Evolutionary conservation across 192 early-diverging fungal genomes (phyloP).

Genomic region (Coemansia sp.): DNA sequence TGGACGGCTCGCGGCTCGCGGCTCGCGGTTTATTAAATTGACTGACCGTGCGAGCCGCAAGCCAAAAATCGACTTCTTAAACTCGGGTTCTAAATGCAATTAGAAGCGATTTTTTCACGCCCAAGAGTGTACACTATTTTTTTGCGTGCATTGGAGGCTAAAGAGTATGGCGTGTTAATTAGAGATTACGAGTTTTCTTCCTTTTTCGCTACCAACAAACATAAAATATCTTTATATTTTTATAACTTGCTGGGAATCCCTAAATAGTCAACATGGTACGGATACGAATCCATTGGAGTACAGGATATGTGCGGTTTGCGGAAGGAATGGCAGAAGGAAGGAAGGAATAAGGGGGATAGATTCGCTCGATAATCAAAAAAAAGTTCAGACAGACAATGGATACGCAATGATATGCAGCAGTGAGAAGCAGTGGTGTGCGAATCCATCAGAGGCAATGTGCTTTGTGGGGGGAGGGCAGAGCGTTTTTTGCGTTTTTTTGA

Average conservation of each 20-base stretch:
- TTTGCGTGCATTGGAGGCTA: background rate
- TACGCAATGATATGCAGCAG: background rate
- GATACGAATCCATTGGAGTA: constrained; percentile 4
- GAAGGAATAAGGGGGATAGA: background rate
- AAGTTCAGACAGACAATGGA: background rate
- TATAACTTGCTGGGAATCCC: constrained; percentile 30
- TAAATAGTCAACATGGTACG: constrained; percentile 29
- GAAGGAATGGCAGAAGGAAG: background rate
- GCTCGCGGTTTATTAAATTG: background rate
- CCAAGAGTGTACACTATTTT: no score
- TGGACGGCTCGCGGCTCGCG: background rate
- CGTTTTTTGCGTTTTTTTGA: background rate
- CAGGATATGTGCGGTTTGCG: background rate
- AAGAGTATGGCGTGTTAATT: background rate
- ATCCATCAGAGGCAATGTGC: background rate
- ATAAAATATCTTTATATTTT: constrained; percentile 13
- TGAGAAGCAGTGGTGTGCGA: background rate
- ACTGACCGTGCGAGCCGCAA: background rate
- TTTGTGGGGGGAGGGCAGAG: background rate
- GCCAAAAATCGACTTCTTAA: no score
- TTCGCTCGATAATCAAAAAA: background rate
- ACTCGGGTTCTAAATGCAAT: no score
- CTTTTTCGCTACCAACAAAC: constrained; percentile 5
- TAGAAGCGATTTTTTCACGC: no score
- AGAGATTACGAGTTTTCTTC: background rate